Percentiles rank a stretch among this genome's conserved stretches.
Evolutionary conservation across 768 basidiomycete species (phyloP).

Genomic region (Trametes punicea): DNA sequence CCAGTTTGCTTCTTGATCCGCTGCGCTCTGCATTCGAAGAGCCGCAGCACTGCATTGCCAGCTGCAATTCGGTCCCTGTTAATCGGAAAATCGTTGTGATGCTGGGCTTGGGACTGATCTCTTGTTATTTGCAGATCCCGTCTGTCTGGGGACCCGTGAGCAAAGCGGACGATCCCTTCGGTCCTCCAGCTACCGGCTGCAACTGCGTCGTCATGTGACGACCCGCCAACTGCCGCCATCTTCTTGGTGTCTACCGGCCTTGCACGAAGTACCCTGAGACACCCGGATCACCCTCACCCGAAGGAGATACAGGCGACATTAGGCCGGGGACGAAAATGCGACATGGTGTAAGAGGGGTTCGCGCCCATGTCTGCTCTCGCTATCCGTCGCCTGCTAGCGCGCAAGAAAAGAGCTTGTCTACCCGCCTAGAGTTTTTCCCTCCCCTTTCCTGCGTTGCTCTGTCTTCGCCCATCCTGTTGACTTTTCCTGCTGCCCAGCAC

Average conservation of each 20-base stretch:
- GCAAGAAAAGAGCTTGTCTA: too few species aligned
- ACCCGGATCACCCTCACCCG: not conserved
- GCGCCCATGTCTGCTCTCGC: slow-evolving; percentile 11
- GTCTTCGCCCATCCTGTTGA: not conserved
- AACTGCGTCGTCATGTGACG: slow-evolving; percentile 29
- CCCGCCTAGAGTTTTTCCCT: not conserved
- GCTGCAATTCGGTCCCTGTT: not conserved
- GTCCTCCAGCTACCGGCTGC: slow-evolving; percentile 53
- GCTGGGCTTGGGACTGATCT: slow-evolving; percentile 13
- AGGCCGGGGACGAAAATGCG: not conserved
- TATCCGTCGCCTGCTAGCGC: not conserved
- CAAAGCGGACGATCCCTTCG: slow-evolving; percentile 84
- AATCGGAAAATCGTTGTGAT: not conserved
- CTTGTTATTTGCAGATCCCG: slow-evolving; percentile 61
- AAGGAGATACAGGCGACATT: slow-evolving; percentile 2
- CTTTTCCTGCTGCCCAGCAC: not conserved
- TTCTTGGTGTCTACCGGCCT: not conserved
- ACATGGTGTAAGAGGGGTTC: slow-evolving; percentile 20
- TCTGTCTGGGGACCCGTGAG: slow-evolving; percentile 97
- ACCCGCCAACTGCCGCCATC: not conserved
- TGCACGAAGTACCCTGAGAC: not conserved
- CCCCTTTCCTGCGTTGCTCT: not conserved
- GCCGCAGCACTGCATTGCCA: too few species aligned
- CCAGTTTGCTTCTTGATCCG: too few species aligned
- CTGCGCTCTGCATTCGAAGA: too few species aligned